Base-by-base conservation (phyloP, 2,329 filamentous ascomycete species). In the Colletotrichum sp. region DNA sequence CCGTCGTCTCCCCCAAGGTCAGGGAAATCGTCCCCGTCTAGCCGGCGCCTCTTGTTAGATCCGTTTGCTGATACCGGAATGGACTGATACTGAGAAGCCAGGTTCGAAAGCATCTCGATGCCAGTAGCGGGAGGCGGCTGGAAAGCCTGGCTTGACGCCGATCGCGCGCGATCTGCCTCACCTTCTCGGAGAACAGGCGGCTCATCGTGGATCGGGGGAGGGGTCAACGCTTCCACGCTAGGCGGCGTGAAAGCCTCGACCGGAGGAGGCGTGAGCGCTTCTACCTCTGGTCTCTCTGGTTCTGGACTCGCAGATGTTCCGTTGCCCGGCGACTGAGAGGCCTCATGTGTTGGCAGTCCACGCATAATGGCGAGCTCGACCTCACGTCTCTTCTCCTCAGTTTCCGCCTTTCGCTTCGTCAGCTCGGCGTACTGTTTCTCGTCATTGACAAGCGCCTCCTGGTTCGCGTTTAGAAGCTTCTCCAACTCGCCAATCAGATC, bases 331-430 rank as follows among this genome's bases (percentile, higher is more conserved):
- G 91, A 87, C 10, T 84, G 84, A 62, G 87, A 85, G 24, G 87
- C 85, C 73, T 90, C 89, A 69, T 87, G 87, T 10, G 92, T 90
- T 2, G 91, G 90, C 16, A 98, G 89, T 10, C 95, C 95, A 67
- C 94, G 92, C 90, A 99, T 95, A 79, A 99, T 98, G 64, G 92
- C 93, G 78, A 96, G 92, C 84, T 99, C 97, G 9, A 99, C 96
- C 63, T 97, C 94, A 68, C 93, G 92, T 84, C 97, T 98, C 85
- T 95, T 96, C 21, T 89, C 87, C 79, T 98, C 96, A 18, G 96
- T 95, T 71, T 92, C 92, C 4, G 87, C 85, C 79, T 94, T 95
- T 71, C 93, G 92, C n/a, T 87, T 88, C 5, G 88, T 85, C 24
- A 98, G 85, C 18, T 94, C 90, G 8, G 88, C 82, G n/a, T 92